Conservation (phyloP, 306 rosid species). For the Psophocarpus tetragonolobus region DNA sequence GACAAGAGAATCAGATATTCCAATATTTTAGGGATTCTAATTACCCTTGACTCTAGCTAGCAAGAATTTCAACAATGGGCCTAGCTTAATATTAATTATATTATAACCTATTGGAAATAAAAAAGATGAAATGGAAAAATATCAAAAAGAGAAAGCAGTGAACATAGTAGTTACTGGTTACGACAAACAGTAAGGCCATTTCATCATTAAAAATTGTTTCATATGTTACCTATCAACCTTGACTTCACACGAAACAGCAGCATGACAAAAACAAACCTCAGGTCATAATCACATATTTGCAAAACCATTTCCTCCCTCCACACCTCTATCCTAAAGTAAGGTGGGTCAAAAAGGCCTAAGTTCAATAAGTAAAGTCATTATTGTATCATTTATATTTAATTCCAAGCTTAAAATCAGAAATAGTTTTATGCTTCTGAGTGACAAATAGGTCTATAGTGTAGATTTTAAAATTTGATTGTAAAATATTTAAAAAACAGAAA, state of each 20-base stretch:
- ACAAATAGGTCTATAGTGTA: constrained; percentile 4
- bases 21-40: constrained; percentile 2
- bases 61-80: not conserved
- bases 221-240: constrained; percentile 1
- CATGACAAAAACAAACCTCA: not conserved
- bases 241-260: constrained; percentile 4
- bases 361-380: constrained; percentile 24
- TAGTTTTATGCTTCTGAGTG: constrained; percentile 8
- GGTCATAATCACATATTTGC: constrained; percentile 19
- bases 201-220: constrained; percentile 3
- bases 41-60: not conserved
- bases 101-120: not conserved
- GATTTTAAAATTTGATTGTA: constrained; percentile 9
- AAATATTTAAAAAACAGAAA: constrained; percentile 18
- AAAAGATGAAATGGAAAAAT: not conserved
- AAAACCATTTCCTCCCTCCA: constrained; percentile 18
- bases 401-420: constrained; percentile 6
- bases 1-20: not conserved
- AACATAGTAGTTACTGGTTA: not conserved
- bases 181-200: constrained; percentile 12
- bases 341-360: constrained; percentile 1
- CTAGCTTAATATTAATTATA: constrained; percentile 1
- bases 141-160: constrained; percentile 1
- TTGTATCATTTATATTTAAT: not conserved
- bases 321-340: constrained; percentile 5